Conservation (phyloP, 2,329 filamentous ascomycete genomes). For the Chlorencoelia australis region DNA sequence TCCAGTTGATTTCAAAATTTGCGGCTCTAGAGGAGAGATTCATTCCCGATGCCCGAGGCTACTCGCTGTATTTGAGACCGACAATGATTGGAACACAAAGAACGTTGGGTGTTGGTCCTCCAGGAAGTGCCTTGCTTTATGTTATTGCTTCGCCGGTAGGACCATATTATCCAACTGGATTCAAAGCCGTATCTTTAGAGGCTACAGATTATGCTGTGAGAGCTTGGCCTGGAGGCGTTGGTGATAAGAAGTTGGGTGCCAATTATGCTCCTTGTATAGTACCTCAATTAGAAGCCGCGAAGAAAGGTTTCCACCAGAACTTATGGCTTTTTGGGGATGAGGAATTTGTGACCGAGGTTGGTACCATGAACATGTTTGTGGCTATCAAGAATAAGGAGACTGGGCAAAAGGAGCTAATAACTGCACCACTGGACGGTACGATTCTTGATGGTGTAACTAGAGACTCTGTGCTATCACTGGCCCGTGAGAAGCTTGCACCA, state of each 20-base stretch:
- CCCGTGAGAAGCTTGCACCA: conserved; percentile 69
- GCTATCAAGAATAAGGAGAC: conserved; percentile 78
- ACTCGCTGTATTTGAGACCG: conserved; percentile 89
- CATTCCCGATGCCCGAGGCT: conserved; percentile 77
- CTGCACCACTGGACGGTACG: conserved; percentile 91
- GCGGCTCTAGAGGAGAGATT: conserved; percentile 77
- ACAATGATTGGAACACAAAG: conserved; percentile 96
- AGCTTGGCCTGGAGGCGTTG: conserved; percentile 94
- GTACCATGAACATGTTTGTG: conserved; percentile 97
- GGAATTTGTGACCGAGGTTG: conserved; percentile 92
- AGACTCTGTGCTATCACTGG: conserved; percentile 81
- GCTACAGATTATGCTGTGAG: conserved; percentile 94
- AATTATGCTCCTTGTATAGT: conserved; percentile 99
- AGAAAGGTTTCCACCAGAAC: conserved; percentile 93
- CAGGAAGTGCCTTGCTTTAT: conserved; percentile 82
- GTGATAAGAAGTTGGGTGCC: conserved; percentile 95
- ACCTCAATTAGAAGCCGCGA: conserved; percentile 87
- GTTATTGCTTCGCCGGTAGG: conserved; percentile 95
- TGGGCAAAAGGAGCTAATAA: conserved; percentile 84
- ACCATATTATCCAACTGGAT: conserved; percentile 95
- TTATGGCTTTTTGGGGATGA: conserved; percentile 95
- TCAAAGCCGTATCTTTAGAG: conserved; percentile 93
- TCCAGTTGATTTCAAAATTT: conserved; percentile 72
- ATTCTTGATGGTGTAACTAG: conserved; percentile 92
- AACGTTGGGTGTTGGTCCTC: conserved; percentile 86